Evolutionary conservation across 1,284 basidiomycete species (phyloP), one percentile per base, ranked within the genome.

Genomic region (Trametes polyzona): DNA sequence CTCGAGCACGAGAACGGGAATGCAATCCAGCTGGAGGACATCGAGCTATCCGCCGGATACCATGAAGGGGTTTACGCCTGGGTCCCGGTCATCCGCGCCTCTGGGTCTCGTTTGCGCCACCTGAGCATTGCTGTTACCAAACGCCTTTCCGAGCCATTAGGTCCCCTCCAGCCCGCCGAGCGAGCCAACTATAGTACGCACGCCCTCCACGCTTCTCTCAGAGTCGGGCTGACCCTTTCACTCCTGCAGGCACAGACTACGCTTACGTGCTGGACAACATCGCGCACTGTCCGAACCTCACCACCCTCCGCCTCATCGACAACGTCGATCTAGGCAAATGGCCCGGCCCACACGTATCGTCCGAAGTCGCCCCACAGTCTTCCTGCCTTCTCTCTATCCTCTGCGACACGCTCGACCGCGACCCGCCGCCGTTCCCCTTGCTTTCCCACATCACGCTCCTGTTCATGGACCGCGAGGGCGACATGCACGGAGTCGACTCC

Each of bases 221-320:
- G 39, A 17, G 5, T 11, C n/a, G 11, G n/a, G 10, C 21, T n/a
- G 27, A 41, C 10, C 10, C 8, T 9, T 50, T 19, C n/a, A 2
- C 9, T 4, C 24, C 10, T 37, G 17, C 26, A 49, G 47, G 11
- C 3, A 27, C 17, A 5, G 17, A 24, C 39, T 39, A 50, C 24
- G 39, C 19, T 1, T 50, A 50, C n/a, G 39, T 50, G 37, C 5
- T 50, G 3, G 37, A 50, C 48, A 50, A 32, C 23, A 23, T 52
- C 14, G 23, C 33, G 1, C 7, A 36, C 10, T 52, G 50, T 11
- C 6, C n/a, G 24, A 10, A 23, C 7, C 24, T 52, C 11, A 30
- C 19, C 4, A 6, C 8, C n/a, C 24, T 52, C n/a, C 24, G 35
- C 27, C 43, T 53, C 26, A 47, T 39, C 23, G 32, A 53, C 36